Evolutionary conservation across 1,284 basidiomycete species (phyloP), one percentile per base, ranked within the genome.

Genomic region (Gymnopus androsaceus): DNA sequence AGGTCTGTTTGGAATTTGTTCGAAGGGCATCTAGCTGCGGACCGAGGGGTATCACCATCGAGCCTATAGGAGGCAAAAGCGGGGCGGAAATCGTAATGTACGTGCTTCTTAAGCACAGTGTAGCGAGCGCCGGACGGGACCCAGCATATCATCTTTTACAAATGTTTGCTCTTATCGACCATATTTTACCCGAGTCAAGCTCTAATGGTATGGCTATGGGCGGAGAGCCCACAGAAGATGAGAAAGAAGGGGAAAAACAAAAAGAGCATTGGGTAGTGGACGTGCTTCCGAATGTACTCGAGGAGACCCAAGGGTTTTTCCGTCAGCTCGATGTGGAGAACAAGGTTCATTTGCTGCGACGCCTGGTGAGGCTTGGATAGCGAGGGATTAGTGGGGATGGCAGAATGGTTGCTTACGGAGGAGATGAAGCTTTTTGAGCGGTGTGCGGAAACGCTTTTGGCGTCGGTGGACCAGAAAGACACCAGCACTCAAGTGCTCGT

Each of bases 321-420:
- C 73, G 71, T 3, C 67, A 78, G 3, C 70, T 90, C 37, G 82
- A 87, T 55, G 72, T 78, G 1, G 79, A 83, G 53, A 79, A 74
- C 54, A 82, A 79, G 63, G 71, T 77, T 2, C 74, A 77, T 41
- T 69, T 90, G 33, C 66, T 89, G n/a, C 70, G 77, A 48, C 76
- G 82, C 4, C 73, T 91, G 3, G 72, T 80, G 23, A 72, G 69
- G 19, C 14, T 66, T 90, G 12, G 89, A 92, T 61, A 31, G 25
- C 6, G 68, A 75, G 3, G 84, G 81, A 4, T 67, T 75, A 11
- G 71, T 83, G 5, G 83, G 82, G 1, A 66, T 90, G 3, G 87
- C 82, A n/a, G 85, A 88, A 58, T 92, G 87, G 86, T 62, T 92
- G 23, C 62, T 92, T 7, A 64, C 72, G 21, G 80, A 85, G 60